Evolutionary conservation across 352 stramenopile species (phyloP).

Genomic region (Globisporangium splendens): DNA sequence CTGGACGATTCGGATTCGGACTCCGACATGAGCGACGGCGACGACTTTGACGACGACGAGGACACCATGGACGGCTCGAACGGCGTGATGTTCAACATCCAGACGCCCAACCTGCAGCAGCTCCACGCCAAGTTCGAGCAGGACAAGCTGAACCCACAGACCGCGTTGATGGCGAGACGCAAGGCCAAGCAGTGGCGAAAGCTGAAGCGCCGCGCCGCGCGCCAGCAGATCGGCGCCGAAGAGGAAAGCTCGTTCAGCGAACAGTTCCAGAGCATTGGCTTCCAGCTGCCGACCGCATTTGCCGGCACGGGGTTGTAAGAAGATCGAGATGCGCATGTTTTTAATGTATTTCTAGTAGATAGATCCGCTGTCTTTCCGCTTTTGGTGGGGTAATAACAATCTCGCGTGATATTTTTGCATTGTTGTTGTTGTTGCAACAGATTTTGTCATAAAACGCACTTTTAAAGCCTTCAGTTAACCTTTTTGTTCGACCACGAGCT

Average conservation of each 20-base stretch:
- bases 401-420: too few relatives aligned
- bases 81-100: constrained; percentile 22
- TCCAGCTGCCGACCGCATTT: constrained; percentile 27
- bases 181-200: constrained; percentile 79
- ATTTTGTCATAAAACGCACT: too few relatives aligned
- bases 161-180: constrained; percentile 44
- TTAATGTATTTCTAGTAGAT: constrained; percentile 1
- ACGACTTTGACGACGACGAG: constrained; percentile 24
- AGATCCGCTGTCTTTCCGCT: too few relatives aligned
- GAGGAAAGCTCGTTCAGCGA: constrained; percentile 55
- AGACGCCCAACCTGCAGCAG: constrained; percentile 30
- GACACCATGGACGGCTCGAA: constrained; percentile 2
- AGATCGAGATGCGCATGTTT: neutral
- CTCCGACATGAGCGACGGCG: constrained; percentile 35
- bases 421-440: too few relatives aligned
- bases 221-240: constrained; percentile 49
- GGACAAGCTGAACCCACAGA: constrained; percentile 58
- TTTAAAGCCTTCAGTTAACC: too few relatives aligned
- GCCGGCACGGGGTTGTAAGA: constrained; percentile 12
- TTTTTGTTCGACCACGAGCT: too few relatives aligned
- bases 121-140: constrained; percentile 47
- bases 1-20: constrained; percentile 51
- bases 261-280: constrained; percentile 50
- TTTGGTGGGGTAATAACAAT: too few relatives aligned
- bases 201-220: constrained; percentile 61